Evolutionary conservation across 306 rosid species (phyloP).

Genomic region (Hippophae gyantsensis): DNA sequence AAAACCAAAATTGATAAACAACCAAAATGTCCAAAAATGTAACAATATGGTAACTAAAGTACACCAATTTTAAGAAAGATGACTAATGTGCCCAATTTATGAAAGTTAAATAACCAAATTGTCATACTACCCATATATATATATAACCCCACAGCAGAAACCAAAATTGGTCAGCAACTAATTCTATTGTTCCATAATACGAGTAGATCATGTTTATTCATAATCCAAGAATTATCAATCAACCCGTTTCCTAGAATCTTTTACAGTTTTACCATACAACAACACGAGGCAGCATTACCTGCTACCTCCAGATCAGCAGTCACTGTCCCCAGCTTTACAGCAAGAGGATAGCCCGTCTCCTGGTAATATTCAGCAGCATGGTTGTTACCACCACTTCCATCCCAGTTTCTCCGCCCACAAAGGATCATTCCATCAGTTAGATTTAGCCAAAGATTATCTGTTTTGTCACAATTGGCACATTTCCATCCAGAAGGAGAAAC

Average conservation of each 20-base stretch:
- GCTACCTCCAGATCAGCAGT: constrained; percentile 96
- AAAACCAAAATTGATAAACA: no score
- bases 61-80: no score
- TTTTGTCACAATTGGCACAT: constrained; percentile 81
- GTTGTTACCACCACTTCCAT: constrained; percentile 91
- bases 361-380: constrained; percentile 81
- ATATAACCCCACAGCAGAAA: no score
- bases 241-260: neutral
- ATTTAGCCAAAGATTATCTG: constrained; percentile 89
- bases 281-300: constrained; percentile 46
- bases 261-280: neutral
- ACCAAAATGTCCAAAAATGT: no score
- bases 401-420: constrained; percentile 95
- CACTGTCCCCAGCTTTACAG: constrained; percentile 92
- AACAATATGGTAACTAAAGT: no score
- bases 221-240: no score
- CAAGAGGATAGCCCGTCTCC: constrained; percentile 78
- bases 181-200: no score
- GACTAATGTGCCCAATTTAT: no score
- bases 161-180: no score
- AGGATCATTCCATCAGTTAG: constrained; percentile 80
- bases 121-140: no score
- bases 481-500: constrained; percentile 90
- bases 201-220: no score
- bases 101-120: no score